Evolutionary conservation across 1,139 yeast genomes (phyloP).

Genomic region (Ogataea hybrid): DNA sequence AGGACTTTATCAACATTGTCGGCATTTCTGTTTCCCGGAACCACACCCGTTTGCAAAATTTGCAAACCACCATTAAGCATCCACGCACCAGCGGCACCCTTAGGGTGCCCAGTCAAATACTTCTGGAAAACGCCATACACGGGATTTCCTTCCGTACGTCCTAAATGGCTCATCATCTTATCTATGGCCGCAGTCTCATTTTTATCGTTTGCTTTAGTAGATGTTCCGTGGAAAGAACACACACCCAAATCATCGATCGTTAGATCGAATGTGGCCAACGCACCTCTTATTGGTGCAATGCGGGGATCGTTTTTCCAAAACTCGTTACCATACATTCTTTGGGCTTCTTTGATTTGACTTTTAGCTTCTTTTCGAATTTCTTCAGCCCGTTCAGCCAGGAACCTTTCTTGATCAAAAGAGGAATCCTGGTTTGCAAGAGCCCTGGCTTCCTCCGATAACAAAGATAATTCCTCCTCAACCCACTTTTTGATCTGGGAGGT

Average conservation of each 20-base stretch:
- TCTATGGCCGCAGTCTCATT: slow-evolving; percentile 92
- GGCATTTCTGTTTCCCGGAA: slow-evolving; percentile 99
- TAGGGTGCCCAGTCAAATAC: slow-evolving; percentile 98
- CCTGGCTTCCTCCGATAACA: slow-evolving; percentile 69
- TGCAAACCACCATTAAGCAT: slow-evolving; percentile 98
- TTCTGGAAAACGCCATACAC: slow-evolving; percentile 98
- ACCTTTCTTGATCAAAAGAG: slow-evolving; percentile 41
- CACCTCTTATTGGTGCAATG: slow-evolving; percentile 96
- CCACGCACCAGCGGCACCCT: slow-evolving; percentile 99
- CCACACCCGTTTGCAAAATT: slow-evolving; percentile 86
- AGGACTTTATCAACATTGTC: slow-evolving; percentile 86
- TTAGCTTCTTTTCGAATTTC: slow-evolving; percentile 84
- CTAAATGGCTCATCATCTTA: slow-evolving; percentile 90
- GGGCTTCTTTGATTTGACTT: slow-evolving; percentile 85
- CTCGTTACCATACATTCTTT: slow-evolving; percentile 93
- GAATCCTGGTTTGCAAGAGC: slow-evolving; percentile 45
- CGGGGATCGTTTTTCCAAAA: slow-evolving; percentile 90
- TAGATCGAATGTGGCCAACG: slow-evolving; percentile 89
- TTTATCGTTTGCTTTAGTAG: slow-evolving; percentile 97
- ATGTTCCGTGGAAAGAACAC: slow-evolving; percentile 99
- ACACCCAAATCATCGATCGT: slow-evolving; percentile 94
- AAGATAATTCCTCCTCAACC: slow-evolving; percentile 78
- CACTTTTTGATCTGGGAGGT: slow-evolving; percentile 74
- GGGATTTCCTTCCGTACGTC: slow-evolving; percentile 97
- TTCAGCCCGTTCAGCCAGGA: slow-evolving; percentile 79